These are phyloP conservation scores for Microglena sp. DNA, from an alignment of 139 green algal species.

Conservation along the genomic window DNA sequence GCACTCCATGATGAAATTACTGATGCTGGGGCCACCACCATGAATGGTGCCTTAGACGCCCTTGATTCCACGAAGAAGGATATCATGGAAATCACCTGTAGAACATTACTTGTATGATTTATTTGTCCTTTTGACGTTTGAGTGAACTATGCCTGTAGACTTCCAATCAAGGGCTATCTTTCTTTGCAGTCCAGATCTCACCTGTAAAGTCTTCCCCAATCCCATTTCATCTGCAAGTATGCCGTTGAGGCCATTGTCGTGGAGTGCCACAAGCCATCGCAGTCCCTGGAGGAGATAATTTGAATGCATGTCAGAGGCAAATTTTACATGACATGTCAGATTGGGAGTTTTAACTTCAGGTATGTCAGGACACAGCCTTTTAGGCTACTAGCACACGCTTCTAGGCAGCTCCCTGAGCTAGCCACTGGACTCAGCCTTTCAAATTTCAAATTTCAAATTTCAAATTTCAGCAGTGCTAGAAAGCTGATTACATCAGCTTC, in stretches of 20 bases:
- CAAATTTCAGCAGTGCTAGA: too few species aligned
- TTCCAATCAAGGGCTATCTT: background rate
- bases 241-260: constrained; percentile 94
- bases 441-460: background rate
- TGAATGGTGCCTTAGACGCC: constrained; percentile 62
- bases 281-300: constrained; percentile 55
- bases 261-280: constrained; percentile 95
- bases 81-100: constrained; percentile 86
- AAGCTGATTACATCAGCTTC: too few species aligned
- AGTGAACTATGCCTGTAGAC: background rate
- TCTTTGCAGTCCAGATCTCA: constrained; percentile 15
- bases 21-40: constrained; percentile 97
- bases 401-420: background rate
- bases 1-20: constrained; percentile 96
- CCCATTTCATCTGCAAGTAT: constrained; percentile 97
- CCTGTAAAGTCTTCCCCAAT: constrained; percentile 87
- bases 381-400: too few species aligned
- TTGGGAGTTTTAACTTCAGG: constrained; percentile 17
- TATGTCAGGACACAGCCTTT: background rate
- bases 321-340: background rate
- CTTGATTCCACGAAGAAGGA: constrained; percentile 83
- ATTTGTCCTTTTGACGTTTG: too few species aligned
- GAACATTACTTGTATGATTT: background rate
- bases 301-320: background rate
- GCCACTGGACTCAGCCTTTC: background rate